Evolutionary conservation across 2,329 filamentous ascomycete species (phyloP), one percentile per base, ranked within the genome.

Genomic region (Uncinocarpus reesii): DNA sequence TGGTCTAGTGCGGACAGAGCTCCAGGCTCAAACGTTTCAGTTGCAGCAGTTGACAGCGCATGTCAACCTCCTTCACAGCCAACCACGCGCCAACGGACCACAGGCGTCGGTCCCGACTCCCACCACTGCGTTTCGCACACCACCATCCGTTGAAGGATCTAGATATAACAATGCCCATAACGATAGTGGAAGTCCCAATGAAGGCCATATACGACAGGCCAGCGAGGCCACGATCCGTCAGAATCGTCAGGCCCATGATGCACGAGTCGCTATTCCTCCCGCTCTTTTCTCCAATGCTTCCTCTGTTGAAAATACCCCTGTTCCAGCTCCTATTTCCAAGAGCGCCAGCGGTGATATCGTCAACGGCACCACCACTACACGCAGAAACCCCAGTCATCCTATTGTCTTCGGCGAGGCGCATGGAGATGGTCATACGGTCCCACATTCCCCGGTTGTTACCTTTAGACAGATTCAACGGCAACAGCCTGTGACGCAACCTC

Each of bases 1-100:
- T 43, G 37, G 29, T 29, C 23, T 43, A 21, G 46, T 48, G 11
- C 46, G 40, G 7, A 16, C 46, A 15, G 46, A 48, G 24, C 1
- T 48, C 7, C 46, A 43, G 29, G 40, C 37, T 16, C 46, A 48
- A 26, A 48, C 37, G 4, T 43, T 48, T n/a, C 46, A 48, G 26
- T 23, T 48, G 1, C 46, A 48, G 16, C 46, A 48, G 23, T 15
- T 48, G 29, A 48, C 46, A 2, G 37, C 38, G 7, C 46, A 48
- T 28, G 38, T 48, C 15, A 48, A 42, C 15, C 2, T 29, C 10
- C 29, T 48, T 18, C 31, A 13, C 15, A 20, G 11, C 20, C 46
- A 36, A 20, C 31, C 31, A 16, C 15, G 20, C 29, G 4, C 18
- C 2, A 26, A 21, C 11, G 18, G 21, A 8, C 21, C 20, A 7